Base-by-base conservation (phyloP, 495 filamentous ascomycete species). In the Podospora anserina region DNA sequence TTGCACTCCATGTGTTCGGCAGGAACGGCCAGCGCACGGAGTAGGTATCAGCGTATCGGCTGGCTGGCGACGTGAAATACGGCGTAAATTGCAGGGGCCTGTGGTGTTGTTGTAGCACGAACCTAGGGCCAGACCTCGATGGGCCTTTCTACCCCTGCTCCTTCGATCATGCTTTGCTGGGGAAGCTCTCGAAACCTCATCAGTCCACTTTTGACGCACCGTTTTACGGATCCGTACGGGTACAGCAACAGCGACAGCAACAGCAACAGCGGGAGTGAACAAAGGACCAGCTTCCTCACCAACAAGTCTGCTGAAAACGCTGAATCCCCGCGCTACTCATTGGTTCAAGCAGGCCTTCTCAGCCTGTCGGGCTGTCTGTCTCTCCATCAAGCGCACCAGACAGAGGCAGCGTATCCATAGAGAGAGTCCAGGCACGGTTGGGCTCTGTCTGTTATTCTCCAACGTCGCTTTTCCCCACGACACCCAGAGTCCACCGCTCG, bases 101-200 rank as follows among this genome's bases (percentile, higher is more conserved):
- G 49, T 32, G 66, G 34, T 65, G 23, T 55, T 67, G 68, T 70
- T 60, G 56, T 49, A 60, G 44, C 28, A 66, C 39, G 34, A 67
- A 56, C 44, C 44, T 18, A 30, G 56, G 55, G 53, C 73, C 62
- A 70, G 73, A 71, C 73, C 71, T 18, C 16, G 4, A 72, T 71
- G 7, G 73, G 66, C 73, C 62, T 16, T 15, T 9, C 53, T 18
- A 2, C 60, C 72, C 66, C 34, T 61, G 58, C n/a, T 49, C 15
- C 27, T 49, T n/a, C 30, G 23, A 28, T 63, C 64, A 61, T 64
- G 60, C 68, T 67, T 61, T 19, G 55, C 60, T 70, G 60, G 64
- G 64, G 64, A 55, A 64, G 27, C 65, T 28, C n/a, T 55, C 19
- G 32, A 30, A 16, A 65, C 30, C 26, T 30, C 66, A 49, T 68